Conservation (phyloP, 495 filamentous ascomycete species). For the Trichoderma erinaceum region DNA sequence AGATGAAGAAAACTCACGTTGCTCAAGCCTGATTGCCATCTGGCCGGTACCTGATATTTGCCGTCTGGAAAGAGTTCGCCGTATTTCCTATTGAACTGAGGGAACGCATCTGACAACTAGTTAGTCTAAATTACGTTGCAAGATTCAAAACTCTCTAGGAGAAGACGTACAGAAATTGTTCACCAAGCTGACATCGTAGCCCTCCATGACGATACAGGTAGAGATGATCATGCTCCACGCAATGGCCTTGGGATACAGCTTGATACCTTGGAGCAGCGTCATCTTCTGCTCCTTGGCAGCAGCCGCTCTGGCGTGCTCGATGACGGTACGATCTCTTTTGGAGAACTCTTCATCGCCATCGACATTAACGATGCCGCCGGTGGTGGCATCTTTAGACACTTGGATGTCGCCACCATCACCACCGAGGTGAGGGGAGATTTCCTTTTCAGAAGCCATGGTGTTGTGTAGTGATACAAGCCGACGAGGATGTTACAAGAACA, state of each 20-base stretch:
- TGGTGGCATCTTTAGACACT: background rate
- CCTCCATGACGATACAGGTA: conserved; percentile 60
- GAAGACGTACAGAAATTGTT: conserved; percentile 46
- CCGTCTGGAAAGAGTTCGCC: conserved; percentile 51
- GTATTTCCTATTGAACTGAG: conserved; percentile 64
- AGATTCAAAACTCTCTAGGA: background rate
- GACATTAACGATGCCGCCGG: conserved; percentile 5
- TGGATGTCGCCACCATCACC: conserved; percentile 2
- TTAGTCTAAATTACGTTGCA: background rate
- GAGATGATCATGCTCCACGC: conserved; percentile 56
- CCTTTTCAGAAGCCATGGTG: background rate
- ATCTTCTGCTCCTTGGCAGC: conserved; percentile 50
- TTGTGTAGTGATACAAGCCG: background rate
- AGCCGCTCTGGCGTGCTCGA: conserved; percentile 40
- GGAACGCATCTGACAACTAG: conserved; percentile 38
- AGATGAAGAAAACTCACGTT: conserved; percentile 44
- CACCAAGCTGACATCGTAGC: conserved; percentile 55
- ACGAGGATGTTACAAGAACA: background rate
- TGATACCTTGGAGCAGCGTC: conserved; percentile 47
- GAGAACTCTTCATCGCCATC: conserved; percentile 20
- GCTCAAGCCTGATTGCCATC: conserved; percentile 72
- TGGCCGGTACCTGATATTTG: conserved; percentile 60
- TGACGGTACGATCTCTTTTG: conserved; percentile 34
- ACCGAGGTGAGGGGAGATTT: background rate
- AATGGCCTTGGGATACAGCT: conserved; percentile 51